Evolutionary conservation across 2,329 filamentous ascomycete species (phyloP).

Genomic region (Remersonia thermophila): DNA sequence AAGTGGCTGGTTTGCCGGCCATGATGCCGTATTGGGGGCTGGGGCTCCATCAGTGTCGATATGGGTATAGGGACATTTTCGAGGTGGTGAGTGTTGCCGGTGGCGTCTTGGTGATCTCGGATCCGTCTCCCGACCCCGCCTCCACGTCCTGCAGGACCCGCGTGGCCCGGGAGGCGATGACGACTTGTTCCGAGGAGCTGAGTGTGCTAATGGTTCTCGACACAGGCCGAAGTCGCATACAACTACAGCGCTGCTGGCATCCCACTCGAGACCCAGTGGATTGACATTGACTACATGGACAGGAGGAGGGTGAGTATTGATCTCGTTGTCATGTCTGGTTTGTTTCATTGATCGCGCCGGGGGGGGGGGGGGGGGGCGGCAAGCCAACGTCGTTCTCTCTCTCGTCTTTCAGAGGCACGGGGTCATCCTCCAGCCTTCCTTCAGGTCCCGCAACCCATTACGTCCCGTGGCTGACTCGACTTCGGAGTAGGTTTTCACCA

Average conservation of each 20-base stretch:
- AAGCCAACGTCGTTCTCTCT: background rate
- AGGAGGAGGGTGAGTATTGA: constrained; percentile 27
- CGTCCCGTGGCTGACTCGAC: constrained; percentile 1
- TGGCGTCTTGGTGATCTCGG: no score
- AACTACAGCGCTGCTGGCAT: constrained; percentile 56
- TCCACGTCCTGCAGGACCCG: no score
- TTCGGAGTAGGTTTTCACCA: constrained; percentile 40
- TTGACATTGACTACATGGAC: constrained; percentile 51
- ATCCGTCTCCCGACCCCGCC: no score
- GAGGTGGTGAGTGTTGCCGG: constrained; percentile 34
- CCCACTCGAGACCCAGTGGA: constrained; percentile 59
- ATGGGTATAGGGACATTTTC: constrained; percentile 52
- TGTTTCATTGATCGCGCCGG: no score
- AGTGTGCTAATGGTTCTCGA: no score
- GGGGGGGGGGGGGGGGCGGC: no score
- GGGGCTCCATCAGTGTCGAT: constrained; percentile 51
- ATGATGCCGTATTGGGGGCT: constrained; percentile 56
- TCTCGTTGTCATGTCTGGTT: no score
- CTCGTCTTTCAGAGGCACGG: no score
- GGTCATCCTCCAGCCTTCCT: no score
- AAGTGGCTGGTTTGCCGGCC: constrained; percentile 41
- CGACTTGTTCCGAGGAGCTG: no score
- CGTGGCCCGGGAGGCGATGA: no score
- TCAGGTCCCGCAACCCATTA: no score
- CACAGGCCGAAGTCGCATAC: constrained; percentile 46